Evolutionary conservation across 768 basidiomycete species (phyloP), one percentile per base, ranked within the genome.

Genomic region (Phylloporus arenicola): DNA sequence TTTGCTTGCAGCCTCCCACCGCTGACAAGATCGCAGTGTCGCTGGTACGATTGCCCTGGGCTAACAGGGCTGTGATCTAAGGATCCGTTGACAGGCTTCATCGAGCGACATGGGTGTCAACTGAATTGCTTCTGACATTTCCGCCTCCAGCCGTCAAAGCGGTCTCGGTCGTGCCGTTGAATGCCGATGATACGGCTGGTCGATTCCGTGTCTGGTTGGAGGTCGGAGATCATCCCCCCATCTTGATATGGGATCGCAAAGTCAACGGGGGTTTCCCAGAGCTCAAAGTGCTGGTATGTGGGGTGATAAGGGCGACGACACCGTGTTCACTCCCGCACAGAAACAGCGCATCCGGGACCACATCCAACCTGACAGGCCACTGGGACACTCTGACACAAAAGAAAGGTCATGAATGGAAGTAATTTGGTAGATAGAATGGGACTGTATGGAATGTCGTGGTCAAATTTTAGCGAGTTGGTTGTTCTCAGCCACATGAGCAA

Each of bases 211-310:
- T 96, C 20, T 97, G 94, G 94, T 68, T 96, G 31, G 77, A 72
- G 19, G 57, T 68, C 4, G 65, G 68, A 16, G 58, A 65, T 35
- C 56, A 30, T 37, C 11, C 60, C 16, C 73, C 81, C 25, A 54
- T 68, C 41, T 67, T 92, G 51, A 63, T 91, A 14, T 96, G 94
- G 92, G 93, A 96, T 67, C 74, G 94, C 54, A 97, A 97, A 63
- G 70, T 81, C 20, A 88, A 94, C 64, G 90, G 89, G 35, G 88
- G 90, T 2, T 97, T 97, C 62, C 94, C 94, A 0, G 94, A 96
- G 69, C 72, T 92, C 54, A 94, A 92, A 68, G 73, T 78, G 20
- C 71, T 93, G 63, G 91, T 91, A 62, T 64, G 84, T 71, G 16
- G 27, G 16, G 40, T 20, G 20, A 35, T 38, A 44, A 40, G 43